Conservation (phyloP, 192 early-diverging fungal species). For the Entomortierella chlamydospora region DNA sequence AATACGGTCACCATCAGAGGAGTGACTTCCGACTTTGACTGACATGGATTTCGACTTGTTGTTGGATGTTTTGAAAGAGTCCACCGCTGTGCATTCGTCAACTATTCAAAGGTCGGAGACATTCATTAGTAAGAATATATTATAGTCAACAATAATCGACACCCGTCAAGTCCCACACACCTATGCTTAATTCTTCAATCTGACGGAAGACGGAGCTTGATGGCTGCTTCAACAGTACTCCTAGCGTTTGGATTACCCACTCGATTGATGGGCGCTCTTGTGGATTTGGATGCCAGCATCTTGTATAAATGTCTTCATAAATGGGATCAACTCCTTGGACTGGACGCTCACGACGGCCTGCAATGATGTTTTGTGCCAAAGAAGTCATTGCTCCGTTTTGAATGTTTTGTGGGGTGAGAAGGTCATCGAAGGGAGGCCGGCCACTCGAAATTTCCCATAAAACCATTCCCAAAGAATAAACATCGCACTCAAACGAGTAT, state of each 20-base stretch:
- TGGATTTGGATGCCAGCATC: constrained; percentile 44
- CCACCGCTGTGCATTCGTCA: neutral
- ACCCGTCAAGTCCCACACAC: too few relatives aligned
- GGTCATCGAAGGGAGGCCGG: constrained; percentile 32
- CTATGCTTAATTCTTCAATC: constrained; percentile 35
- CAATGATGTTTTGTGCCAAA: constrained; percentile 41
- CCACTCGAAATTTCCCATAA: constrained; percentile 52
- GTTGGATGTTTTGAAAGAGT: neutral
- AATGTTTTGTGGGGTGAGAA: constrained; percentile 23
- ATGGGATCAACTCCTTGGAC: constrained; percentile 28
- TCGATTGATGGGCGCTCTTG: constrained; percentile 39
- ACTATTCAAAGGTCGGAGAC: neutral
- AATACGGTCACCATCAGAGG: constrained; percentile 12
- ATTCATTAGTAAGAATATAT: too few relatives aligned
- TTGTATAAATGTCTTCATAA: constrained; percentile 35
- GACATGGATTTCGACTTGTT: constrained; percentile 7
- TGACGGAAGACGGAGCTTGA: constrained; percentile 17
- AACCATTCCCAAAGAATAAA: constrained; percentile 44
- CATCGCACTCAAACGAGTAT: constrained; percentile 35
- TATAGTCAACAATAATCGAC: too few relatives aligned
- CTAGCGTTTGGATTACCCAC: constrained; percentile 39
- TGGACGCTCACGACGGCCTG: constrained; percentile 35
- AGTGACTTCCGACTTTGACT: constrained; percentile 22
- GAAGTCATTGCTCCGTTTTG: constrained; percentile 25
- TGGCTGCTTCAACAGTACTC: constrained; percentile 34